Percentiles rank a stretch among this genome's conserved stretches.
These are phyloP conservation scores for Pedinophyceae sp. DNA, from an alignment of 139 green algal genomes.

Conservation along the genomic window DNA sequence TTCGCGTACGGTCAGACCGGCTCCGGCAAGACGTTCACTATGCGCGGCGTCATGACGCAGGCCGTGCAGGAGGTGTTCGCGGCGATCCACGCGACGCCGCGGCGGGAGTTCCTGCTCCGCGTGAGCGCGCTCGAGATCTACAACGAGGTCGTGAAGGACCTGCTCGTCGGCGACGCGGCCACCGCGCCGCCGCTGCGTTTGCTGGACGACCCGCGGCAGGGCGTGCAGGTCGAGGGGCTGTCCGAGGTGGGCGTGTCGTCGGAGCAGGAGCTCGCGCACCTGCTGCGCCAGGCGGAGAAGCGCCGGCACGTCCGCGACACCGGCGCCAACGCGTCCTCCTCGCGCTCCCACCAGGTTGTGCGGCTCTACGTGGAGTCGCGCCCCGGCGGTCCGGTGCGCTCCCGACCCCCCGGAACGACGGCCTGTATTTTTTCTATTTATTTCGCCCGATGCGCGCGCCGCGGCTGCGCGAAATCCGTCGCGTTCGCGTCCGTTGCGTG, in stretches of 20 bases:
- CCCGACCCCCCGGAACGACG: too few species aligned
- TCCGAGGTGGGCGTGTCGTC: conserved; percentile 16
- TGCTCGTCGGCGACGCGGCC: conserved; percentile 15
- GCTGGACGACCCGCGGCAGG: conserved; percentile 25
- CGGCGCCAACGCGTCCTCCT: conserved; percentile 12
- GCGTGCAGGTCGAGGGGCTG: conserved; percentile 27
- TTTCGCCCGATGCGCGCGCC: too few species aligned
- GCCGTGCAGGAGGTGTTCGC: conserved; percentile 30
- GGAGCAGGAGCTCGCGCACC: conserved; percentile 15
- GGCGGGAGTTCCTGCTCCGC: conserved; percentile 25
- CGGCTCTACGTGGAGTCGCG: conserved; percentile 38
- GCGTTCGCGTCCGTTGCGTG: neutral
- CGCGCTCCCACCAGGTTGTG: conserved; percentile 15
- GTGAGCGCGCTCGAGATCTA: conserved; percentile 49
- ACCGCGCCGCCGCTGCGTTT: conserved; percentile 12
- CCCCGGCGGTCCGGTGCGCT: too few species aligned
- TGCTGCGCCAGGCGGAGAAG: conserved; percentile 24
- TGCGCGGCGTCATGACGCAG: conserved; percentile 21
- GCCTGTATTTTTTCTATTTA: too few species aligned
- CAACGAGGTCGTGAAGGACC: conserved; percentile 39
- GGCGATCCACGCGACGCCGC: conserved; percentile 6
- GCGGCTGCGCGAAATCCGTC: too few species aligned
- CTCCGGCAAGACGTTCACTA: conserved; percentile 44
- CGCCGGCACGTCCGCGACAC: conserved; percentile 25
- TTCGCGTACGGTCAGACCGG: conserved; percentile 50